Evolutionary conservation across 768 basidiomycete genomes (phyloP).

Genomic region (Termitomyces sp.): DNA sequence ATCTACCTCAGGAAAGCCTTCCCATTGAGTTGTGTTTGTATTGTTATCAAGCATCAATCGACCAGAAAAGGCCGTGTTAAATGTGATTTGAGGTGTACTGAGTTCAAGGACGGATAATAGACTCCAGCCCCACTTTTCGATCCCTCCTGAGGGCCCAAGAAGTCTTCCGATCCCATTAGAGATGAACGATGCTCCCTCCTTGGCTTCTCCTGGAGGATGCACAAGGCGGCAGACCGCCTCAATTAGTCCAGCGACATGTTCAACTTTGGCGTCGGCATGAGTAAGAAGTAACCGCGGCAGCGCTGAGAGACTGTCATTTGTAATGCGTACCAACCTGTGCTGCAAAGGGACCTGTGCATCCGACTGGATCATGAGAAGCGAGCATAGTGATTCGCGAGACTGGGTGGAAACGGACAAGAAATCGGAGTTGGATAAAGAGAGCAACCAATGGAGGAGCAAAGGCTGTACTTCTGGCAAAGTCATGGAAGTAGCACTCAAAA

Average conservation of each 20-base stretch:
- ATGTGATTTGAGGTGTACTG: constrained; percentile 40
- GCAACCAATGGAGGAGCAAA: constrained; percentile 64
- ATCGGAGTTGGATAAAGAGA: constrained; percentile 62
- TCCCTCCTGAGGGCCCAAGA: constrained; percentile 75
- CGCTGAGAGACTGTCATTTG: constrained; percentile 56
- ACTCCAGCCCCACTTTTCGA: constrained; percentile 92
- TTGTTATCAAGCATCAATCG: constrained; percentile 56
- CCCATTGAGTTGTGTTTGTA: constrained; percentile 25
- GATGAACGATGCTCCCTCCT: constrained; percentile 34
- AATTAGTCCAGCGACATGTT: constrained; percentile 61
- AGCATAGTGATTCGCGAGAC: constrained; percentile 41
- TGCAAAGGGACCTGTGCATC: constrained; percentile 39
- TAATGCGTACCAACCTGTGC: constrained; percentile 55
- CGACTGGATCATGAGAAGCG: constrained; percentile 39
- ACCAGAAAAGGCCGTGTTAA: constrained; percentile 42
- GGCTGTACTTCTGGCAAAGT: constrained; percentile 66
- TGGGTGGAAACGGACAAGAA: constrained; percentile 45
- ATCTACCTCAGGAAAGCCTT: constrained; percentile 52
- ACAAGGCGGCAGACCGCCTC: constrained; percentile 63
- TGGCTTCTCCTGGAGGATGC: constrained; percentile 9
- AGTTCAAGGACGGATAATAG: constrained; percentile 81
- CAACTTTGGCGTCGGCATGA: constrained; percentile 69
- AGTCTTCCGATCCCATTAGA: constrained; percentile 52
- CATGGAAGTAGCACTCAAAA: constrained; percentile 50
- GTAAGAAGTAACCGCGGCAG: constrained; percentile 69